These are phyloP conservation scores for Tetrahymena thermophila DNA, from an alignment of 73 alveolate species.

Conservation along the genomic window DNA sequence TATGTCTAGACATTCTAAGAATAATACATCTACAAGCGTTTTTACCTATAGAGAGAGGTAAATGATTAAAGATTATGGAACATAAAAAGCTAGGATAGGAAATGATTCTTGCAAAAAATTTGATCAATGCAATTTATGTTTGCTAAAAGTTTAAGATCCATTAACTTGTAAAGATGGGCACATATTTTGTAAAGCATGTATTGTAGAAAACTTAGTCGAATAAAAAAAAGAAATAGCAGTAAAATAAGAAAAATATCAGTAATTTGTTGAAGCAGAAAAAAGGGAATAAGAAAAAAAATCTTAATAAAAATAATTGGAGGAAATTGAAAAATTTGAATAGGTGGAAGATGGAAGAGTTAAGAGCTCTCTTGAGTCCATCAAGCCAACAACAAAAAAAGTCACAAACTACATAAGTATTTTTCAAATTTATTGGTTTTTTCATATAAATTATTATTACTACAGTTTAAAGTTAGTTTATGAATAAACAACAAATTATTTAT, in stretches of 20 bases:
- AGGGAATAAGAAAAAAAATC: constrained; percentile 31
- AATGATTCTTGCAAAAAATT: constrained; percentile 77
- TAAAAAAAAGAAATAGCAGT: constrained; percentile 63
- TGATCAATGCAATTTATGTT: constrained; percentile 78
- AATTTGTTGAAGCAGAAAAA: constrained; percentile 34
- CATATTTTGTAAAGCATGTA: constrained; percentile 81
- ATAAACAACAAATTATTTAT: no score
- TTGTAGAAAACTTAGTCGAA: constrained; percentile 66
- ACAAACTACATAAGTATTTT: constrained; percentile 37
- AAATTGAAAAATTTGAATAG: constrained; percentile 62
- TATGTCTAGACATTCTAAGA: constrained; percentile 89
- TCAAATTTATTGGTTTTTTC: no score
- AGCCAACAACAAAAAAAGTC: constrained; percentile 40
- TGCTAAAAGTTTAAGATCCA: constrained; percentile 72
- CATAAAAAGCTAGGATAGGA: constrained; percentile 70
- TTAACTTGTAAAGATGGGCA: constrained; percentile 80
- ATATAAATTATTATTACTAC: no score
- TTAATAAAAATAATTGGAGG: constrained; percentile 30
- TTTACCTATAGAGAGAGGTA: constrained; percentile 87
- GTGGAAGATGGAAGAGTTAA: constrained; percentile 34
- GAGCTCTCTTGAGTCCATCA: neutral
- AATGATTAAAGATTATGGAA: constrained; percentile 83
- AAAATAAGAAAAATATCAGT: constrained; percentile 39
- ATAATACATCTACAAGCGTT: constrained; percentile 74
- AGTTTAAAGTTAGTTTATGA: no score